Evolutionary conservation across 2,329 filamentous ascomycete species (phyloP), one percentile per base, ranked within the genome.

Genomic region (Stemphylium lycopersici): DNA sequence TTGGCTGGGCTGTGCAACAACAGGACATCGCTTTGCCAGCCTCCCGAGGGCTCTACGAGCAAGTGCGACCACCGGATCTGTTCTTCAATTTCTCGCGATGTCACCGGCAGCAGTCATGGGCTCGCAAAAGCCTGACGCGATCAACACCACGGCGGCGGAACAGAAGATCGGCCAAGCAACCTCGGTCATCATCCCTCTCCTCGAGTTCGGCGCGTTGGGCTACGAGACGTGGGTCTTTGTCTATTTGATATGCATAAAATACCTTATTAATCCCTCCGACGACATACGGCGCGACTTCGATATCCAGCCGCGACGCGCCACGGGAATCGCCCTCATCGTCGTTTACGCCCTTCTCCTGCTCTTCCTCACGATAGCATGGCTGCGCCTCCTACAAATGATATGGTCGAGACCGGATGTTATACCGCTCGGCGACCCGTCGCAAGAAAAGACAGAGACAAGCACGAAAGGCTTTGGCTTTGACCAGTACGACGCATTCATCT

Each of bases 401-500:
- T 82, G 85, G 54, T 80, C 80, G 62, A 84, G 92, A 61, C 89
- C 92, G 0, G 93, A 91, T 3, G 84, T 91, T 48, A 82, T 93
- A 0, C 87, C 90, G 0, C 83, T 89, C 29, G 85, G 83, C 1
- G 58, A 70, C 18, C 45, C 56, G 6, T 58, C 56, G n/a, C 41
- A 57, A 15, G 69, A 72, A 45, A 72, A 72, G 61, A 52, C 62
- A 56, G 49, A 72, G 20, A 56, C 65, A 11, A 61, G 59, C 31
- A 63, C 62, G 4, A 63, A 69, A 12, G 65, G 71, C 42, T 96
- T 96, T 70, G 96, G 71, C 22, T 96, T 96, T 70, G 96, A 95
- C 69, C 88, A 83, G 59, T 90, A 89, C 70, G 88, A 96, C 63
- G 84, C 90, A 1, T 98, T 96, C 71, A 83, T 91, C 2, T 97